Percentiles rank a stretch among this genome's conserved stretches.
Evolutionary conservation across 305 asterid genomes (phyloP).

Genomic region (Plantago coronopus): DNA sequence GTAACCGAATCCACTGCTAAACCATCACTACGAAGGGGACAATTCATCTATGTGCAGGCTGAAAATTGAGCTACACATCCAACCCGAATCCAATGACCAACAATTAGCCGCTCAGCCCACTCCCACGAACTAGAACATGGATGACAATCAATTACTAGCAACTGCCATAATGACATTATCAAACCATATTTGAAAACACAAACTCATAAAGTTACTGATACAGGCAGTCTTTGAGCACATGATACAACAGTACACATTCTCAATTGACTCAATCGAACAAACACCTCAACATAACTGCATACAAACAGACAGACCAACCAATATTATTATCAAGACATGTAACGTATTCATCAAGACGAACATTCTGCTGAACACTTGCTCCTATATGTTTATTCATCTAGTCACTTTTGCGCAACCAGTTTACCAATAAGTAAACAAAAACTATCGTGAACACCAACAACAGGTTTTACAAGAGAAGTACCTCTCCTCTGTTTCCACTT

Average conservation of each 20-base stretch:
- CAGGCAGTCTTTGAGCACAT: background rate
- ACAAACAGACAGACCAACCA: background rate
- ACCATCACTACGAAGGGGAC: background rate
- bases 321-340: too few relatives aligned
- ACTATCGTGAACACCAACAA: background rate
- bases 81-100: background rate
- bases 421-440: slow-evolving; percentile 19
- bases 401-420: slow-evolving; percentile 25
- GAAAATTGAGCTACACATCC: too few relatives aligned
- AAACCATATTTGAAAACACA: background rate
- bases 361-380: background rate
- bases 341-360: background rate
- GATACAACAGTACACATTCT: background rate
- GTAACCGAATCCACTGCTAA: background rate
- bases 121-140: background rate
- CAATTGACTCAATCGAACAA: background rate
- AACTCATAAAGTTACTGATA: too few relatives aligned
- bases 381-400: background rate
- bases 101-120: background rate
- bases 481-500: slow-evolving; percentile 35
- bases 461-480: background rate
- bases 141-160: background rate
- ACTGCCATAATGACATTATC: too few relatives aligned
- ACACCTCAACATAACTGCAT: background rate
- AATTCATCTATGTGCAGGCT: background rate